These are phyloP conservation scores for Ochromonadaceae sp. DNA, from an alignment of 352 stramenopile genomes.

Conservation along the genomic window DNA sequence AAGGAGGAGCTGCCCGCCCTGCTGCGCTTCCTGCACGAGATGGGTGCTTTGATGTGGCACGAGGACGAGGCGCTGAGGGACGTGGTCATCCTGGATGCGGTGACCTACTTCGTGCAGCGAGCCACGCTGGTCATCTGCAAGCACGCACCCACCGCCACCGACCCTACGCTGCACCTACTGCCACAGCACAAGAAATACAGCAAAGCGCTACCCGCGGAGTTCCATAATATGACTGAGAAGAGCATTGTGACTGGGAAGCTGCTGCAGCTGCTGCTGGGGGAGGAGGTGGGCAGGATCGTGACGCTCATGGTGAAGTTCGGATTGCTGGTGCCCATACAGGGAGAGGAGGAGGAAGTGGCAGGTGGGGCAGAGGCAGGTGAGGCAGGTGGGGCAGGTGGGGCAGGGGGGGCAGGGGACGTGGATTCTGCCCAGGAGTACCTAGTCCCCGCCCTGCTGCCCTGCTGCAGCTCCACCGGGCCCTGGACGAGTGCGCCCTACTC, in stretches of 20 bases:
- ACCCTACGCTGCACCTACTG: background rate
- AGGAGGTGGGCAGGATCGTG: background rate
- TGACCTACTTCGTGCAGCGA: background rate
- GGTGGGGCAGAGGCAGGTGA: too few species aligned
- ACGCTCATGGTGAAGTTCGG: background rate
- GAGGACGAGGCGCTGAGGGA: background rate
- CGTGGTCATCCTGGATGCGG: background rate
- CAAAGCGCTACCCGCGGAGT: background rate
- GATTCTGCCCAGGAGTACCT: background rate
- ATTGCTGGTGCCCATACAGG: background rate
- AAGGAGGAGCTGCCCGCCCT: background rate
- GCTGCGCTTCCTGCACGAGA: background rate
- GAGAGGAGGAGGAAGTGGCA: background rate
- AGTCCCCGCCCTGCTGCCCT: background rate
- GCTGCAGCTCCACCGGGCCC: background rate
- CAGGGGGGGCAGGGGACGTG: too few species aligned
- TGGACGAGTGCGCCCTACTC: background rate
- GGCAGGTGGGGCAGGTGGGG: too few species aligned
- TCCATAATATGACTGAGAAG: background rate
- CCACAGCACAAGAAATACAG: background rate
- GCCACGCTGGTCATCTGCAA: background rate
- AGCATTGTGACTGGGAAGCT: background rate
- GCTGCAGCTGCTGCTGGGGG: background rate
- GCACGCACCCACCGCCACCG: background rate
- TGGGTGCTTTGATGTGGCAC: background rate